Base-by-base conservation (phyloP, 805 yeast genomes). In the Candida broadrunensis region DNA sequence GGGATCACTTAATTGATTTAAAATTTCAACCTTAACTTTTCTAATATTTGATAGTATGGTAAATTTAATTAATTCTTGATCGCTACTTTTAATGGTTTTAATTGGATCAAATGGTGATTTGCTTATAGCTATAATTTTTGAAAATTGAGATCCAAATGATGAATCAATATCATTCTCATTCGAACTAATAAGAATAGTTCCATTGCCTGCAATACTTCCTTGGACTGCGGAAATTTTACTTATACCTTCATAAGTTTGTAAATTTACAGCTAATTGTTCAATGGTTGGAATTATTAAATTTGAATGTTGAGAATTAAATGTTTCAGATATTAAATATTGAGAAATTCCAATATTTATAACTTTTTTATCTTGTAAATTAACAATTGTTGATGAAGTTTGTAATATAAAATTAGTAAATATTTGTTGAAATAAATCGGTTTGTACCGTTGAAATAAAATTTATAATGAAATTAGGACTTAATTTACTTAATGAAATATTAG, bases 131-230 rank as follows among this genome's bases (percentile, higher is more conserved):
- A 76, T 79, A 44, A 93, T 70, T 54, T 77, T 81, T 38, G 95
- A 86, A 61, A 79, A 93, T 38, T 83, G 80, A 0, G 97, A 83
- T 2, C 98, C 98, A 63, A 90, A 93, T 2, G 93, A 72, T 2
- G 73, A 58, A 38, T 85, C 89, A 23, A 76, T 52, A 48, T 83
- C 84, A 16, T 75, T 53, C 36, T 77, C 81, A 21, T 69, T 72
- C 31, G 49, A 46, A 5, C 51, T 39, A 13, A 59, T 38, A 15
- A 19, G 14, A 11, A 29, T 16, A n/a, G 20, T 3, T 3, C 42
- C 45, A n/a, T 51, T 47, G 16, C 46, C 56, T 3, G 51, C 51
- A 3, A 41, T 45, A 12, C 51, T 51, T 25, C 51, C 48, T 27
- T 15, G n/a, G 3, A 49, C 47, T 4, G 48, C 53, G 1, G 50